Evolutionary conservation across 495 filamentous ascomycete species (phyloP).

Genomic region (Tuber umbilicatum): DNA sequence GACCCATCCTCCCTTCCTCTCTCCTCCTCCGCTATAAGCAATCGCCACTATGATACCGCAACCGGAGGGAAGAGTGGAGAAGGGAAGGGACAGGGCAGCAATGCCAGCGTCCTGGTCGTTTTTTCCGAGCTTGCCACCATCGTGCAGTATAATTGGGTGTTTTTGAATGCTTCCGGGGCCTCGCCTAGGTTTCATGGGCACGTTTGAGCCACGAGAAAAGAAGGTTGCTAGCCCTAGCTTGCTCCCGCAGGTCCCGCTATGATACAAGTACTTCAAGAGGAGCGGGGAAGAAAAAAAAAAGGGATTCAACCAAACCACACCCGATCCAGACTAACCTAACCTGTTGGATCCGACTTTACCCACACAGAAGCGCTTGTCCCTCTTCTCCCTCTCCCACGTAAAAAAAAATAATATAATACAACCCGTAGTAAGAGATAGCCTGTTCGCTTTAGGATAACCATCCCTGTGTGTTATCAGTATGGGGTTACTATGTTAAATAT

Average conservation of each 20-base stretch:
- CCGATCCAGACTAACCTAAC: neutral
- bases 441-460: neutral
- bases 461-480: neutral
- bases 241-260: conserved; percentile 1
- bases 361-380: neutral
- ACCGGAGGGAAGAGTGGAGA: neutral
- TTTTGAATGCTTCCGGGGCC: neutral
- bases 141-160: neutral
- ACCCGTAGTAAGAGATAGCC: neutral
- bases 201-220: conserved; percentile 5
- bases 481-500: neutral
- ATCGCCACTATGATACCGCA: neutral
- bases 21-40: neutral
- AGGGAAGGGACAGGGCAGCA: neutral
- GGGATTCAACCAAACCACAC: neutral
- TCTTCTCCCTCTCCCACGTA: neutral
- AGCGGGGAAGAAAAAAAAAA: neutral
- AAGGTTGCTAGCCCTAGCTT: neutral
- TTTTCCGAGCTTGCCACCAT: neutral
- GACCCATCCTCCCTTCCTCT: neutral
- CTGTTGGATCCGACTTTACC: neutral
- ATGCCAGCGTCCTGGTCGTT: neutral
- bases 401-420: neutral
- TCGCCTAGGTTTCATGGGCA: neutral
- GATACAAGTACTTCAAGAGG: neutral